Evolutionary conservation across 345 rosid species (phyloP), one percentile per base, ranked within the genome.

Genomic region (Capsella bursapastoris): DNA sequence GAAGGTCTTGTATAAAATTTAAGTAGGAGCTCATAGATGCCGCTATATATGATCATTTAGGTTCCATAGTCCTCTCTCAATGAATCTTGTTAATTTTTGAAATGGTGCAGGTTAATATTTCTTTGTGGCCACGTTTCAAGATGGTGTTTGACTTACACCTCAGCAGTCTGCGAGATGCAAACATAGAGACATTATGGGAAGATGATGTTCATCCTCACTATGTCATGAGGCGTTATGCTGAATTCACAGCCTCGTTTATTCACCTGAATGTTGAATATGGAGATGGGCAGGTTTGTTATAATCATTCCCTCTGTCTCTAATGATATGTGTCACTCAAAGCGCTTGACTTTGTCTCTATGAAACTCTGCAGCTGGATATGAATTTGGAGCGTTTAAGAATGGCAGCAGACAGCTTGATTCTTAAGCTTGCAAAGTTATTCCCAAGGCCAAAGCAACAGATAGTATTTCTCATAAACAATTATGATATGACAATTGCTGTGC

Each of bases 191-290:
- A 28, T 72, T 95, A 82, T 95, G 96, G 99, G 98, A 95, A 79
- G 97, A 95, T 84, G 99, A 95, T 76, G 84, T 88, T 48, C 99
- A 95, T 83, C 97, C 99, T 81, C 99, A 95, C 75, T 95, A 92
- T 87, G 97, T 95, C 71, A 92, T 90, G 97, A 87, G 99, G 83
- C 99, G 97, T 62, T 95, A 90, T 68, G 99, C 99, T 51, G 99
- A 92, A 81, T 90, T 92, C 74, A 90, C 97, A 4, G 97, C 97
- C 57, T 95, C 99, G 37, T 97, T 95, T 77, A 92, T 92, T 77
- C 97, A 92, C 74, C 90, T 95, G 51, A 95, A 95, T 83, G 89
- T 90, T 70, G 97, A 86, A 79, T 89, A 89, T 82, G 97, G 97
- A 65, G 97, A 95, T 79, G 97, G 97, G 57, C 99, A 95, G 96